A percentile compares a stretch with the other conserved stretches of the same genome.
phyloP scores from a whole-genome alignment of 768 basidiomycete species.

The Serendipita sp. region DNA sequence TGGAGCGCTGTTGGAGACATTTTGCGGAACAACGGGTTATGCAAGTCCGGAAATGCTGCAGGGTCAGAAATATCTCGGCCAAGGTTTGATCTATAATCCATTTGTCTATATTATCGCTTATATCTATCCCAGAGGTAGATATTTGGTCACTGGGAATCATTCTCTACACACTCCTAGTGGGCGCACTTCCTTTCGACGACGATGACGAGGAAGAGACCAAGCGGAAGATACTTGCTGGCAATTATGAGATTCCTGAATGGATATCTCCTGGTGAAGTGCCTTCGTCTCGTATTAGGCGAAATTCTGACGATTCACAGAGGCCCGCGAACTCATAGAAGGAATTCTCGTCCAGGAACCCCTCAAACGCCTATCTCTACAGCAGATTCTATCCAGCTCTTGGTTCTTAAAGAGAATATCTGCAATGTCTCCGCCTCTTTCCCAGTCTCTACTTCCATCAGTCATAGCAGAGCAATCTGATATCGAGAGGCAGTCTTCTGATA shows the following conservation, averaged over 20 bases:
- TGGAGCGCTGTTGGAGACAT: constrained; percentile 71
- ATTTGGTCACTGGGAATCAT: constrained; percentile 92
- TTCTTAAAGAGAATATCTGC: constrained; percentile 32
- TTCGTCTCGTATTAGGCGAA: not conserved
- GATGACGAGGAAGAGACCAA: constrained; percentile 78
- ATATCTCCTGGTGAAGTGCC: constrained; percentile 51
- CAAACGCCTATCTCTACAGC: constrained; percentile 63
- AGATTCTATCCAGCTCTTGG: constrained; percentile 79
- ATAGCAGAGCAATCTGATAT: constrained; percentile 3
- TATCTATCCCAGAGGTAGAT: constrained; percentile 64
- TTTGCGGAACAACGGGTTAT: constrained; percentile 87
- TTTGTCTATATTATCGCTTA: not conserved
- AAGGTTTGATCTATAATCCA: constrained; percentile 34
- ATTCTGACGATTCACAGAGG: constrained; percentile 34
- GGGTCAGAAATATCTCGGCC: constrained; percentile 78
- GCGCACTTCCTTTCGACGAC: constrained; percentile 80
- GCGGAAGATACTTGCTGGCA: constrained; percentile 63
- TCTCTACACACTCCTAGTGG: constrained; percentile 76
- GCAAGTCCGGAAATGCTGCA: constrained; percentile 87
- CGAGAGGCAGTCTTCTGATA: constrained; percentile 3
- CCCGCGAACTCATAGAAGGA: constrained; percentile 64
- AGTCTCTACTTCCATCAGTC: not conserved
- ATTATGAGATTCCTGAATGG: constrained; percentile 89
- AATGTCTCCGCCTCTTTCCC: constrained; percentile 6
- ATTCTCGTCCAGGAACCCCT: constrained; percentile 65